phyloP scores from a whole-genome alignment of 495 filamentous ascomycete species.

The Oleoguttula mirabilis region DNA sequence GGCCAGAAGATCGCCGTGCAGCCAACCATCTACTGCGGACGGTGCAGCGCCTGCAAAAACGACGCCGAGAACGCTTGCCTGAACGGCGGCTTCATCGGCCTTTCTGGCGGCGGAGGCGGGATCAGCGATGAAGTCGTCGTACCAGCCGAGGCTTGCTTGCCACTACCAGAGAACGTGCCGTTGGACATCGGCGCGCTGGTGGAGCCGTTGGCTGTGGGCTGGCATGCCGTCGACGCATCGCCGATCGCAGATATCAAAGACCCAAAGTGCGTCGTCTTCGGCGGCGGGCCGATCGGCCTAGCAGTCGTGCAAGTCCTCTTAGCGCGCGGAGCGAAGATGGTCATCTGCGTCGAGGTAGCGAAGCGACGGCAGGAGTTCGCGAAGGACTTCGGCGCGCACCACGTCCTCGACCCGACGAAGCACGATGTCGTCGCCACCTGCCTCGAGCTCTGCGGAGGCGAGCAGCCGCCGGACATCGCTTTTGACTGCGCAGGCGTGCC shows the following conservation, averaged over 20 bases:
- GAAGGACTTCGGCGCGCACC: conserved; percentile 24
- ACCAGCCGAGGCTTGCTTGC: conserved; percentile 9
- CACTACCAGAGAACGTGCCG: conserved; percentile 20
- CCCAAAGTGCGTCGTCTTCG: conserved; percentile 18
- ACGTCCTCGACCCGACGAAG: conserved; percentile 24
- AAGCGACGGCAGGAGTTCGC: conserved; percentile 24
- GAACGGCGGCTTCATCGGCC: conserved; percentile 23
- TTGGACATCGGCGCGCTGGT: conserved; percentile 24
- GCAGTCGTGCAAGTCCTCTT: conserved; percentile 18
- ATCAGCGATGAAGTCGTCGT: conserved; percentile 23
- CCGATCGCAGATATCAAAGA: conserved; percentile 17
- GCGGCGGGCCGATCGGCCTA: conserved; percentile 26
- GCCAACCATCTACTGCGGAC: conserved; percentile 22
- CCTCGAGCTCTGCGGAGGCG: conserved; percentile 22
- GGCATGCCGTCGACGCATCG: conserved; percentile 24
- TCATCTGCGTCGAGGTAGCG: conserved; percentile 26
- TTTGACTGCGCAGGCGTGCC: conserved; percentile 30
- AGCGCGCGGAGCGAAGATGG: conserved; percentile 18
- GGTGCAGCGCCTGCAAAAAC: conserved; percentile 20
- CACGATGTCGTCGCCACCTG: conserved; percentile 18
- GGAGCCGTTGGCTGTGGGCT: conserved; percentile 24
- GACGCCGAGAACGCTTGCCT: conserved; percentile 22
- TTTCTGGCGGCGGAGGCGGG: conserved; percentile 23
- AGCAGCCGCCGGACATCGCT: conserved; percentile 22
- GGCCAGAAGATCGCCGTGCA: conserved; percentile 21